Conservation (phyloP, 2,329 filamentous ascomycete species). For the Colletotrichum paranaense region DNA sequence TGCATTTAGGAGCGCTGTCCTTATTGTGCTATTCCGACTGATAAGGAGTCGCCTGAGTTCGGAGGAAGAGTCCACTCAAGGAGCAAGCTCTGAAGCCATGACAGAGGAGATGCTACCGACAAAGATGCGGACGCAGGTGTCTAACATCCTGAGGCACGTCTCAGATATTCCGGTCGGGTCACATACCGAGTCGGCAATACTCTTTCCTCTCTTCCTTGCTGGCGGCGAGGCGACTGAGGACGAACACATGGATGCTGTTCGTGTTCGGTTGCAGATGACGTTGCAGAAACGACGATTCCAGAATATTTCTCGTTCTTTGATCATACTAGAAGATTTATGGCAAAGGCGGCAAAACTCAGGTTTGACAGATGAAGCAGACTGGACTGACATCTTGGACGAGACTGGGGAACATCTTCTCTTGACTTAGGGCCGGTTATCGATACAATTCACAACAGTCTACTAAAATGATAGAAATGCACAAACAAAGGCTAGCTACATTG, state of each 20-base stretch:
- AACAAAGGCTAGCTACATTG: background rate
- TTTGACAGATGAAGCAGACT: background rate
- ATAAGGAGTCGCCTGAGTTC: background rate
- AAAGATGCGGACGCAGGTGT: conserved; percentile 25
- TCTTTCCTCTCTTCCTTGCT: conserved; percentile 34
- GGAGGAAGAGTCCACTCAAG: background rate
- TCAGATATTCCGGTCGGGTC: conserved; percentile 19
- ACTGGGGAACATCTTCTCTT: conserved; percentile 21
- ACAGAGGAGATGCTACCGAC: conserved; percentile 18
- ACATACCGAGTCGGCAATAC: conserved; percentile 27
- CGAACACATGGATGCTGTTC: conserved; percentile 18
- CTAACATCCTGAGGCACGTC: conserved; percentile 20
- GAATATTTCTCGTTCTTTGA: conserved; percentile 16
- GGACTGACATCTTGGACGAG: conserved; percentile 21
- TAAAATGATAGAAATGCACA: background rate
- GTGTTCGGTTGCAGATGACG: conserved; percentile 20
- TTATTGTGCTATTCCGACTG: conserved; percentile 26
- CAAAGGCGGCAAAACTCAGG: background rate
- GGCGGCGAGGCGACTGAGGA: conserved; percentile 30
- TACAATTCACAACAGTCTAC: background rate
- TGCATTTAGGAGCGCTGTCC: conserved; percentile 17
- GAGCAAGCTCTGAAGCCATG: background rate
- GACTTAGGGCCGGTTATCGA: conserved; percentile 1
- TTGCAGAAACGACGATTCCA: conserved; percentile 24
- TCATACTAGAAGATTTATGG: conserved; percentile 23